Evolutionary conservation across 805 yeast species (phyloP), one percentile per base, ranked within the genome.

Genomic region (Candida ponderosae): DNA sequence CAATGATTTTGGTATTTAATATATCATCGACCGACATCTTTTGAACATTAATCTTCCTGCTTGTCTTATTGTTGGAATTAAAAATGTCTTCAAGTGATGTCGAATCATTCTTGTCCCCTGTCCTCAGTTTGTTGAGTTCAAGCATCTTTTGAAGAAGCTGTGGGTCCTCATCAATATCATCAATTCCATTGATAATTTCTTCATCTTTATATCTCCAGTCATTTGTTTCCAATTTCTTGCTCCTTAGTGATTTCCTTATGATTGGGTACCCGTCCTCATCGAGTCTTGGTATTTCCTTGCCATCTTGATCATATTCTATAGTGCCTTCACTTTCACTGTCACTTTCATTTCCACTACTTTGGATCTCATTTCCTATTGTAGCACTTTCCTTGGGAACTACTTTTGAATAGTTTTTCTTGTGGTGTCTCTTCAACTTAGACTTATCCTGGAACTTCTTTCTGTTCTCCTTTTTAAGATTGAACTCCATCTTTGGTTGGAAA

Each of bases 401-500:
- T 56, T 64, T 44, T 46, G 55, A 43, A 50, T 65, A 46, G 58
- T 62, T 38, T 56, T 63, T 34, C 60, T 59, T 55, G 46, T 65
- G 70, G 17, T 53, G 59, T 5, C 61, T 48, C 38, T 65, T 65
- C 11, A 62, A 53, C 36, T 54, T 57, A 23, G 60, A 55, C 41
- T 63, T 65, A 38, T 65, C 70, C 38, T 58, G 65, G 40, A 62
- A 65, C 48, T 60, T 62, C 54, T 60, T 63, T 10, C 70, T 48
- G 41, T 65, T 65, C 42, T 64, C 70, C 29, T 53, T 46, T 50
- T 65, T 65, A 23, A 62, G 34, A 31, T 50, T 43, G 40, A 41
- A 51, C 4, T 51, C 53, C 56, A 54, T 54, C 18, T 29, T 17
- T n/a, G n/a, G 17, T n/a, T 32, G 24, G 7, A 21, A 21, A 8